Evolutionary conservation across 1,284 basidiomycete genomes (phyloP).

Genomic region (Boletus albobrunnescens): DNA sequence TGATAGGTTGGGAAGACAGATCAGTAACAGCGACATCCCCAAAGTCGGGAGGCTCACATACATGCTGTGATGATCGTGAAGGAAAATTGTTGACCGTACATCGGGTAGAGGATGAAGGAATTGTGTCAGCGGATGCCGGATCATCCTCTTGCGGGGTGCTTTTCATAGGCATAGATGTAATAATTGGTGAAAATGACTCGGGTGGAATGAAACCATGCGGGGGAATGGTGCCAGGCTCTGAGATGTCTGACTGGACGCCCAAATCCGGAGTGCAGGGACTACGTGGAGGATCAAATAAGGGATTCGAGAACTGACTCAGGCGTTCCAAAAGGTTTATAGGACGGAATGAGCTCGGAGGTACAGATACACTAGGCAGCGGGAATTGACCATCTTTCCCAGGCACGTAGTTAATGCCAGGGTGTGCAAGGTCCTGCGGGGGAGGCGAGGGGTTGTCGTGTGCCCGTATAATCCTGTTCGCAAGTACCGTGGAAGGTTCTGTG

Average conservation of each 20-base stretch:
- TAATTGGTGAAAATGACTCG: constrained; percentile 36
- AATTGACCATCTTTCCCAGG: constrained; percentile 19
- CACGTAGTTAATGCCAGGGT: constrained; percentile 16
- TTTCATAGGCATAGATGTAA: constrained; percentile 8
- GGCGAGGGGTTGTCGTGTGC: constrained; percentile 74
- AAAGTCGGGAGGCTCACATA: constrained; percentile 6
- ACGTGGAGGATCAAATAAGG: constrained; percentile 4
- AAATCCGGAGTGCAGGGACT: not conserved
- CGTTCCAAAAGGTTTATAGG: constrained; percentile 32
- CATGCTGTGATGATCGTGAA: constrained; percentile 34
- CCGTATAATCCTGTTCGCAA: constrained; percentile 59
- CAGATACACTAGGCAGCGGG: constrained; percentile 11
- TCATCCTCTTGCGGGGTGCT: not conserved
- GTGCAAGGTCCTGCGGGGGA: constrained; percentile 47
- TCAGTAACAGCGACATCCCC: constrained; percentile 4
- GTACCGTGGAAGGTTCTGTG: constrained; percentile 60
- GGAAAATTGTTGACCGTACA: constrained; percentile 38
- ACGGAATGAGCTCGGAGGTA: constrained; percentile 32
- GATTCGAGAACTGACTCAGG: constrained; percentile 18
- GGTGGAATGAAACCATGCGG: constrained; percentile 40
- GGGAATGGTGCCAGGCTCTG: constrained; percentile 2
- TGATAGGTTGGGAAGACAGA: not conserved
- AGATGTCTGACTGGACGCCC: constrained; percentile 2
- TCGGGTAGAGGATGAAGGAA: constrained; percentile 12
- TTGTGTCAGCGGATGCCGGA: constrained; percentile 7